Evolutionary conservation across 2,329 filamentous ascomycete genomes (phyloP).

Genomic region (Claviceps cyperi): DNA sequence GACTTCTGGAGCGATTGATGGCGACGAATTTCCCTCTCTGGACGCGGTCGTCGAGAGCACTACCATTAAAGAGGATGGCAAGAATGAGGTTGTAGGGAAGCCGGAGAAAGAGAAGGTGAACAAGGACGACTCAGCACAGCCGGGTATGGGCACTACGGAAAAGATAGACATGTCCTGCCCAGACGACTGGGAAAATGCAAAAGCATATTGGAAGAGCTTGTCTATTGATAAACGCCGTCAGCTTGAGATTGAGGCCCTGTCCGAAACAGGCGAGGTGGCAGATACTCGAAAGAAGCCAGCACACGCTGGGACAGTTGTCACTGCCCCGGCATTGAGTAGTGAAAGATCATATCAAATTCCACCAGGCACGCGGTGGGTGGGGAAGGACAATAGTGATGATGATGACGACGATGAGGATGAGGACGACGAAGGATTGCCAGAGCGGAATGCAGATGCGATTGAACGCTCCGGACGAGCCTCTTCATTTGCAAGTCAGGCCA

Average conservation of each 20-base stretch:
- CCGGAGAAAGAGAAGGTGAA: background rate
- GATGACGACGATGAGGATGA: constrained; percentile 6
- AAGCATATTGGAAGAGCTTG: constrained; percentile 55
- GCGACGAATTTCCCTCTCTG: constrained; percentile 55
- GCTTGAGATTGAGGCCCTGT: constrained; percentile 42
- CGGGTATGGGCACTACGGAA: background rate
- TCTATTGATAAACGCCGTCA: constrained; percentile 47
- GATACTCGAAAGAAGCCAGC: constrained; percentile 14
- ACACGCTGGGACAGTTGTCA: constrained; percentile 15
- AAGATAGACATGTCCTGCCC: constrained; percentile 6
- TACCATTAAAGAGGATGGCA: constrained; percentile 11
- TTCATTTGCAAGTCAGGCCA: background rate
- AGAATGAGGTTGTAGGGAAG: constrained; percentile 9
- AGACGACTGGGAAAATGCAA: constrained; percentile 52
- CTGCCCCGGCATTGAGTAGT: constrained; percentile 3
- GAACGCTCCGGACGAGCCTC: constrained; percentile 2
- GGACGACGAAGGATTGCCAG: constrained; percentile 1
- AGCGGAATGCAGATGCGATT: background rate
- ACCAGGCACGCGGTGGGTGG: constrained; percentile 17
- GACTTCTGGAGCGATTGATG: constrained; percentile 50
- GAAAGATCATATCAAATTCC: constrained; percentile 26
- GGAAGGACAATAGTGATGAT: constrained; percentile 7
- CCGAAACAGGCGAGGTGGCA: constrained; percentile 35
- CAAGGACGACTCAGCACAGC: background rate
- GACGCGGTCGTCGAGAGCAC: constrained; percentile 57